Percentiles rank a stretch among this genome's conserved stretches.
Conservation (phyloP, 306 rosid species). For the Prunus davidiana region DNA sequence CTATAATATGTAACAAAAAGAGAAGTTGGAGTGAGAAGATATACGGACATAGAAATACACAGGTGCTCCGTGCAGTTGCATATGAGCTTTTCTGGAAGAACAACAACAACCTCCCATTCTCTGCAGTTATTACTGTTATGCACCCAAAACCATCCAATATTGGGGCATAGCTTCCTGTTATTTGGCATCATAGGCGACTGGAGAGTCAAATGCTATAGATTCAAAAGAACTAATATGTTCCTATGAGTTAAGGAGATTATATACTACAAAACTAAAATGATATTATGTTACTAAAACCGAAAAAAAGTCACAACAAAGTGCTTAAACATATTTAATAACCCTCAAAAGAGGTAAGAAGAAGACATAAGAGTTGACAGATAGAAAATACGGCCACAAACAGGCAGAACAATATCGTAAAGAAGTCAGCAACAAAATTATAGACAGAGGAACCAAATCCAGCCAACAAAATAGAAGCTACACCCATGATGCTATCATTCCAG, state of each 20-base stretch:
- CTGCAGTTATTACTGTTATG: constrained; percentile 26
- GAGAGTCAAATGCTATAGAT: constrained; percentile 16
- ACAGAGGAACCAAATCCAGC: not conserved
- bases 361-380: not conserved
- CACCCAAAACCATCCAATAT: constrained; percentile 30
- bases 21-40: constrained; percentile 14
- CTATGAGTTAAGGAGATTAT: not conserved
- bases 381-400: not conserved
- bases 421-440: not conserved
- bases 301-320: not conserved
- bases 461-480: not conserved
- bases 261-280: not conserved
- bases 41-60: constrained; percentile 71
- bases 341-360: not conserved
- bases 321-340: not conserved
- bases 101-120: constrained; percentile 91
- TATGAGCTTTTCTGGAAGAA: constrained; percentile 72
- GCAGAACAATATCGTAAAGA: not conserved
- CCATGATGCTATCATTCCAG: not conserved
- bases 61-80: constrained; percentile 67
- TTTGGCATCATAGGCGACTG: constrained; percentile 15
- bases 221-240: constrained; percentile 11
- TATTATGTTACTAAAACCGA: not conserved
- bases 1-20: constrained; percentile 2
- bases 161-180: constrained; percentile 34